Base-by-base conservation (phyloP, 2,329 filamentous ascomycete genomes). In the Colletotrichum nymphaeae region DNA sequence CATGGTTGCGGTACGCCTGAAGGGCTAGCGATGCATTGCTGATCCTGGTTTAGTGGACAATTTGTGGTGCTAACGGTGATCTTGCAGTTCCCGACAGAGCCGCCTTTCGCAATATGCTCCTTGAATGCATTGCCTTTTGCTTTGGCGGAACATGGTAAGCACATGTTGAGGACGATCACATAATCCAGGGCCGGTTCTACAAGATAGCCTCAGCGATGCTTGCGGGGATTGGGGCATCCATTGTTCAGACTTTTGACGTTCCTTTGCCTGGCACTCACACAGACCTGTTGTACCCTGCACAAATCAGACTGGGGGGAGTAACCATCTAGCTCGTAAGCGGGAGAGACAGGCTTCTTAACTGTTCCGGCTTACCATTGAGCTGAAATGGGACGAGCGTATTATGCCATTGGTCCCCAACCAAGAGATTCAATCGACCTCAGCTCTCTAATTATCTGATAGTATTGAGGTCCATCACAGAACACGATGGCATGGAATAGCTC, bases 341-440 rank as follows among this genome's bases (percentile, higher is more conserved):
- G 35, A 49, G 46, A 12, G 42, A 28, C 58, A 35, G n/a, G 28
- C 14, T 9, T 42, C 49, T 7, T 19, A 5, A 28, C 28, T 35
- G 28, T 68, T 28, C 26, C 28, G 53, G 30, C 28, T 46, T 63
- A 28, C n/a, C 55, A 46, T 53, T 53, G 37, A 69, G 30, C n/a
- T 53, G 30, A 30, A 37, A 37, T 63, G 69, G 37, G 57, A 57
- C 52, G 63, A 42, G 52, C 22, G 57, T 22, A 53, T 37, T 24
- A 26, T 63, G 30, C n/a, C 60, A 14, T 14, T 19, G 35, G 58
- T 22, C 65, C 58, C 24, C 35, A 24, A 30, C 14, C 49, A 30
- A 72, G 58, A 72, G 52, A 69, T 37, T 24, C 37, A 30, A 28
- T 53, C 52, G 67, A 57, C 28, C 49, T 65, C 65, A n/a, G 69